A percentile compares a stretch with the other conserved stretches of the same genome.
Evolutionary conservation across 768 basidiomycete genomes (phyloP).

Genomic region (Macrolepiota dolichaula): DNA sequence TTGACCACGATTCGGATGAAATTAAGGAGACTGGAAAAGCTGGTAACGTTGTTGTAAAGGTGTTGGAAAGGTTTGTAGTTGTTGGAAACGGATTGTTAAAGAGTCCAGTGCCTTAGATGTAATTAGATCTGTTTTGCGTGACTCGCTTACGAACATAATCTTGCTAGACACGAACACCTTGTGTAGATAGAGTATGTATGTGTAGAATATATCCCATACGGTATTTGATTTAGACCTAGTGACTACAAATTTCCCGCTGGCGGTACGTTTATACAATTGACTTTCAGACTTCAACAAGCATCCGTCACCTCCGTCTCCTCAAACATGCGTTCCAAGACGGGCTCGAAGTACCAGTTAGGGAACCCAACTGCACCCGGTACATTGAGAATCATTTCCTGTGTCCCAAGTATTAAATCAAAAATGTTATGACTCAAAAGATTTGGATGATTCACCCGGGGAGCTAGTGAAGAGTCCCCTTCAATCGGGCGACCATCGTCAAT

Average conservation of each 20-base stretch:
- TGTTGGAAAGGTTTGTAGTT: slow-evolving; percentile 1
- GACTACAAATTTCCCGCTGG: too few species aligned
- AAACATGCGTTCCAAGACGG: neutral
- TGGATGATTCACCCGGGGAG: too few species aligned
- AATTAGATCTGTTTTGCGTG: neutral
- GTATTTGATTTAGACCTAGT: neutral
- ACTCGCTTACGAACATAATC: neutral
- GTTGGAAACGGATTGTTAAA: neutral
- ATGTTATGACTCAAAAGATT: neutral
- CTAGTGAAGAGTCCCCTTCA: neutral
- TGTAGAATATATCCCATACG: neutral
- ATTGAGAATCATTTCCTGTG: neutral
- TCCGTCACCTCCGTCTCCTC: neutral
- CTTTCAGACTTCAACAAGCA: too few species aligned
- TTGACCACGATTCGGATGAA: neutral
- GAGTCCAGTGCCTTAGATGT: neutral
- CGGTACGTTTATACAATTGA: too few species aligned
- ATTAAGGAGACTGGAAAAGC: slow-evolving; percentile 3
- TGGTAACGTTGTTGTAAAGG: slow-evolving; percentile 1
- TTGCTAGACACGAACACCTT: neutral
- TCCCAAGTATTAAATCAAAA: neutral
- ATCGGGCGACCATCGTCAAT: neutral
- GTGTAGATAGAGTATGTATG: neutral
- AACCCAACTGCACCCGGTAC: neutral
- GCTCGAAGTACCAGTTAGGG: neutral